Evolutionary conservation across 352 stramenopile species (phyloP).

Genomic region (Phytophthora palmivora): DNA sequence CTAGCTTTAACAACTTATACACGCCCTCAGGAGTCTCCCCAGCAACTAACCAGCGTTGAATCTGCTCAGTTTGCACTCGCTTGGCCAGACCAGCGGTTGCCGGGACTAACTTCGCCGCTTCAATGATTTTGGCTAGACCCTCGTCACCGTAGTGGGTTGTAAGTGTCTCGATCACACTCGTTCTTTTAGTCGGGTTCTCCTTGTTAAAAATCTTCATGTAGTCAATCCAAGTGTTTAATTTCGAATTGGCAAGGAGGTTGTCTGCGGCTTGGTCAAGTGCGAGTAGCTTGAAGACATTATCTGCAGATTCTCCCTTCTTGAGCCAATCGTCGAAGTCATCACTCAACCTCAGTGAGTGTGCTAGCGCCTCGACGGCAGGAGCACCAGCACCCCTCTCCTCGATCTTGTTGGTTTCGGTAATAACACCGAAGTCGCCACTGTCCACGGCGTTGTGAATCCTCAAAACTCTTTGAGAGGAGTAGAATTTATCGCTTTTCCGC

Average conservation of each 20-base stretch:
- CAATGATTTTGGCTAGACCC: constrained; percentile 13
- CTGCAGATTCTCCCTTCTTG: too few relatives aligned
- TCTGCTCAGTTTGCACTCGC: constrained; percentile 9
- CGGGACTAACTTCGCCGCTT: constrained; percentile 6
- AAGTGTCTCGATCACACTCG: constrained; percentile 8
- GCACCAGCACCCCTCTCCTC: constrained; percentile 7
- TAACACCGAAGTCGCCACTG: neutral
- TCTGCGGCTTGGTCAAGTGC: constrained; percentile 5
- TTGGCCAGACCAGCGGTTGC: neutral
- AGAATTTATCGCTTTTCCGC: too few relatives aligned
- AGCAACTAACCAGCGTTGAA: neutral
- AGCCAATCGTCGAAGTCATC: too few relatives aligned
- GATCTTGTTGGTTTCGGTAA: too few relatives aligned
- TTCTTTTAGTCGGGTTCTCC: constrained; percentile 7
- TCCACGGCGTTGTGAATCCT: neutral
- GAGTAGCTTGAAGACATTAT: neutral
- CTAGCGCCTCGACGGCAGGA: constrained; percentile 1
- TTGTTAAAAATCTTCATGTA: constrained; percentile 24
- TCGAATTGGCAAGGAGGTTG: constrained; percentile 2
- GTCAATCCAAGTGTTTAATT: constrained; percentile 2
- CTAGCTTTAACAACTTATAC: constrained; percentile 2
- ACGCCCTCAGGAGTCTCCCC: constrained; percentile 14
- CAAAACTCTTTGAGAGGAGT: neutral
- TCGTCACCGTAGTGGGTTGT: constrained; percentile 17
- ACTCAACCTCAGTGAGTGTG: neutral